Conservation (phyloP, 257 asterid species). For the Salvia hispanica region DNA sequence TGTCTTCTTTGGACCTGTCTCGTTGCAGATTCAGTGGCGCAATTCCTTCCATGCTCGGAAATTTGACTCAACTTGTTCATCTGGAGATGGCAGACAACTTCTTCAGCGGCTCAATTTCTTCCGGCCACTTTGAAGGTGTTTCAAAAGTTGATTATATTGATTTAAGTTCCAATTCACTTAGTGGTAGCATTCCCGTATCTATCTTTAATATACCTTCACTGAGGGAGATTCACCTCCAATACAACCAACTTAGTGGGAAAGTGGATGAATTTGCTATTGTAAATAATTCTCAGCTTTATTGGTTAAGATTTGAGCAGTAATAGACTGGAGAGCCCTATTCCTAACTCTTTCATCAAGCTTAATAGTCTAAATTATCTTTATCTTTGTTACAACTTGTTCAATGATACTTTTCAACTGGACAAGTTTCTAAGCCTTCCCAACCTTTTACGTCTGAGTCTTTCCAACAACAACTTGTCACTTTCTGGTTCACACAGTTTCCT, state of each 20-base stretch:
- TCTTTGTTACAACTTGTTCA: conserved; percentile 37
- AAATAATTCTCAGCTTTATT: background rate
- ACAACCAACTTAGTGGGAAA: conserved; percentile 28
- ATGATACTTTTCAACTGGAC: conserved; percentile 19
- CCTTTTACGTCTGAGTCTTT: conserved; percentile 39
- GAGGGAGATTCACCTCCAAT: conserved; percentile 5
- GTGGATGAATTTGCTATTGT: background rate
- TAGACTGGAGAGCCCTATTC: conserved; percentile 30
- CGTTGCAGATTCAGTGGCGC: conserved; percentile 38
- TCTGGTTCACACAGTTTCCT: conserved; percentile 26
- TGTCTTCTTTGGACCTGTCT: too few species aligned
- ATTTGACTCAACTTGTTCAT: conserved; percentile 27
- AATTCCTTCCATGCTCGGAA: conserved; percentile 33
- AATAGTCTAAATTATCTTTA: background rate
- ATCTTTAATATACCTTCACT: conserved; percentile 41
- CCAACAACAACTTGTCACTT: conserved; percentile 41
- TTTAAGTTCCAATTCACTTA: conserved; percentile 1
- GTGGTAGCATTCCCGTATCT: conserved; percentile 37
- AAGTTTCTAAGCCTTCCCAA: conserved; percentile 23
- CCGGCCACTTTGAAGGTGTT: background rate
- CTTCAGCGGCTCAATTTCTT: conserved; percentile 39
- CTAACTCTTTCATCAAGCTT: conserved; percentile 26
- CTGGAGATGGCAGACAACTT: conserved; percentile 24
- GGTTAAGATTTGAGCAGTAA: conserved; percentile 36
- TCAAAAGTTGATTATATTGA: background rate